Evolutionary conservation across 495 filamentous ascomycete species (phyloP).

Genomic region (Daldinia grandis): DNA sequence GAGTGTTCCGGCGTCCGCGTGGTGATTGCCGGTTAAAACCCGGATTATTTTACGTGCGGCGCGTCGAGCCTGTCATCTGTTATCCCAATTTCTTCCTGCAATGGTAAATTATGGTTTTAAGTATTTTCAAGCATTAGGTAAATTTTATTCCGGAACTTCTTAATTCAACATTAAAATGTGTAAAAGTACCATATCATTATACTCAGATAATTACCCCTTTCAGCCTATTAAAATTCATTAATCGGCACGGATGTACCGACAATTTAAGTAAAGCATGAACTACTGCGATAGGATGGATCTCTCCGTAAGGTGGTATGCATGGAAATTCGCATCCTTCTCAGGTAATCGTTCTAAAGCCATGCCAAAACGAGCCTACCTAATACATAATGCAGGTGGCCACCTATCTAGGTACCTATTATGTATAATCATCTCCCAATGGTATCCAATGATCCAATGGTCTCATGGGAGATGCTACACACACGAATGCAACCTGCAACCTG

Average conservation of each 20-base stretch:
- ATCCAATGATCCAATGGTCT: not conserved
- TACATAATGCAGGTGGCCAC: too few species aligned
- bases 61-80: not conserved
- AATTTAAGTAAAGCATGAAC: not conserved
- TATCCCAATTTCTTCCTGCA: not conserved
- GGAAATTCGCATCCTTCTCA: conserved; percentile 4
- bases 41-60: not conserved
- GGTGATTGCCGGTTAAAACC: not conserved
- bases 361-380: not conserved
- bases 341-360: conserved; percentile 7
- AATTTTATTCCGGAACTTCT: not conserved
- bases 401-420: too few species aligned
- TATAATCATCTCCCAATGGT: not conserved
- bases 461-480: not conserved
- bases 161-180: not conserved
- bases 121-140: not conserved
- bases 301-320: not conserved
- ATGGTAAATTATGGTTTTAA: not conserved
- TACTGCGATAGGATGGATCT: conserved; percentile 6
- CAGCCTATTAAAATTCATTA: not conserved
- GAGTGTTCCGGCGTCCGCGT: not conserved
- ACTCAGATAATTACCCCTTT: not conserved
- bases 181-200: not conserved
- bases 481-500: conserved; percentile 8
- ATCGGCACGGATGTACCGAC: not conserved